These are phyloP conservation scores for Cordyceps fumosorosea DNA, from an alignment of 2,329 filamentous ascomycete species.

Conservation along the genomic window DNA sequence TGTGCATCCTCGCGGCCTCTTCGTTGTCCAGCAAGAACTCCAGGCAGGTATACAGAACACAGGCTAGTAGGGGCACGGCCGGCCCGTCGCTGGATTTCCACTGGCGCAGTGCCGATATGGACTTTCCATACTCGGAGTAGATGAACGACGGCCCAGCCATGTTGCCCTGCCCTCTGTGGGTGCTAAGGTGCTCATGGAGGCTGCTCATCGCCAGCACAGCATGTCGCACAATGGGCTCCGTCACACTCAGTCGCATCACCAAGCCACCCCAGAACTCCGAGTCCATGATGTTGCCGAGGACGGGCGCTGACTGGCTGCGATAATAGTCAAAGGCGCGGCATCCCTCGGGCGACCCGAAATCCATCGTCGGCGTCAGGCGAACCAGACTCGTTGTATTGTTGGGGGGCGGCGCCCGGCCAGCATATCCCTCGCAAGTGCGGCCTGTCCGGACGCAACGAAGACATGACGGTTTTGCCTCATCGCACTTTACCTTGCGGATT, in stretches of 20 bases:
- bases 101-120: constrained; percentile 37
- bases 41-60: constrained; percentile 46
- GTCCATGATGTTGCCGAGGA: constrained; percentile 37
- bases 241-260: constrained; percentile 38
- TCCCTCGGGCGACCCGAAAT: constrained; percentile 19
- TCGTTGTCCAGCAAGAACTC: constrained; percentile 48
- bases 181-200: constrained; percentile 33
- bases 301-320: constrained; percentile 29
- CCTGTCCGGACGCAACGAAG: constrained; percentile 48
- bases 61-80: constrained; percentile 36
- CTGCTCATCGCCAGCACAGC: constrained; percentile 43
- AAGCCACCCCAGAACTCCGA: constrained; percentile 37
- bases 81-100: constrained; percentile 26
- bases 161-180: constrained; percentile 7
- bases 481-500: constrained; percentile 51
- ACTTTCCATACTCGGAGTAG: constrained; percentile 38
- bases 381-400: constrained; percentile 2
- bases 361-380: constrained; percentile 14
- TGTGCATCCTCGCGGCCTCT: constrained; percentile 37
- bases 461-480: constrained; percentile 47
- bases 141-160: constrained; percentile 19
- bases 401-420: constrained; percentile 16
- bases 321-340: constrained; percentile 28
- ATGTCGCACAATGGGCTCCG: constrained; percentile 41
- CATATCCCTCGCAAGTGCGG: constrained; percentile 51